A percentile compares a stretch with the other conserved stretches of the same genome.
phyloP scores from a whole-genome alignment of 208 protist genomes.

The Trypanosoma conorhini region DNA sequence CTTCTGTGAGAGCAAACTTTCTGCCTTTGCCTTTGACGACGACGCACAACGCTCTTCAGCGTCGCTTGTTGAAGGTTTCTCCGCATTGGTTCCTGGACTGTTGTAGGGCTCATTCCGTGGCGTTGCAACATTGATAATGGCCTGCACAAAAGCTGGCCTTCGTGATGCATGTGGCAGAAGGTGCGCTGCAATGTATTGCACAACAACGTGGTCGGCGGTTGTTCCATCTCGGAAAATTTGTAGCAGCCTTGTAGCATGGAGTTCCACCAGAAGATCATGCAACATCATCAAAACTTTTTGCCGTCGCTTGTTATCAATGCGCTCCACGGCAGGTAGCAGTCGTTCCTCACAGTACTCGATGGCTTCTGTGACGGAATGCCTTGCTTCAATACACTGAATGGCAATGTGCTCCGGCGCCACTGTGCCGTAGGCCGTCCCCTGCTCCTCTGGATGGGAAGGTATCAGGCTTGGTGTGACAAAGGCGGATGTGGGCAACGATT shows the following conservation, averaged over 20 bases:
- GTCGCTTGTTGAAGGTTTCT: neutral
- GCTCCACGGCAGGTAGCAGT: conserved; percentile 23
- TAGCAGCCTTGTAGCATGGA: conserved; percentile 30
- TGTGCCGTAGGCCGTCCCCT: no score
- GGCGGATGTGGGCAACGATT: conserved; percentile 12
- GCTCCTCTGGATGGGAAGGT: neutral
- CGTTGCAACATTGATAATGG: conserved; percentile 27
- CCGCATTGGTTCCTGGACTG: neutral
- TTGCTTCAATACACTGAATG: conserved; percentile 34
- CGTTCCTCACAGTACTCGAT: conserved; percentile 31
- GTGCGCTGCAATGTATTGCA: conserved; percentile 27
- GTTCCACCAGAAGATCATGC: conserved; percentile 28
- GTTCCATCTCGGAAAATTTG: conserved; percentile 28
- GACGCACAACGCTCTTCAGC: neutral
- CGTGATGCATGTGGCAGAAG: conserved; percentile 24
- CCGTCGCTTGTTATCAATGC: conserved; percentile 5
- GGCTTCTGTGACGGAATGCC: conserved; percentile 34
- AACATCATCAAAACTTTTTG: conserved; percentile 17
- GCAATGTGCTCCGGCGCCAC: conserved; percentile 29
- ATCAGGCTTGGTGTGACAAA: conserved; percentile 14
- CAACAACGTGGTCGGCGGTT: conserved; percentile 14
- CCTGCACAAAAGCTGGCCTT: conserved; percentile 24
- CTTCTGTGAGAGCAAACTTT: conserved; percentile 1
- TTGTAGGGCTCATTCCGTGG: conserved; percentile 16
- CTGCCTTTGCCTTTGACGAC: conserved; percentile 7